Evolutionary conservation across 495 filamentous ascomycete genomes (phyloP).

Genomic region (Neurospora terricola): DNA sequence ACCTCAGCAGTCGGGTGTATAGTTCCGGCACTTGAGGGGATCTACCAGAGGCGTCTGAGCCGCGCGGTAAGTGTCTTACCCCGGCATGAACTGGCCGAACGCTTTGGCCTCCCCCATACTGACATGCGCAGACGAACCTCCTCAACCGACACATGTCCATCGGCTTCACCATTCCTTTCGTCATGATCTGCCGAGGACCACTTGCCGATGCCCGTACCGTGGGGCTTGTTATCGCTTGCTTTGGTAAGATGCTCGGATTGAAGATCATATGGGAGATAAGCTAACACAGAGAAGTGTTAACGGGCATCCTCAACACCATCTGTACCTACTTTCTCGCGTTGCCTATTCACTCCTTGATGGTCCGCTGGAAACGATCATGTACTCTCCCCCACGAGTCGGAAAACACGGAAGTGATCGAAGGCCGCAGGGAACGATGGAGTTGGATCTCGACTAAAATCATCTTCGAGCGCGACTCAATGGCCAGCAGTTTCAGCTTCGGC

Average conservation of each 20-base stretch:
- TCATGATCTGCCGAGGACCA: constrained; percentile 33
- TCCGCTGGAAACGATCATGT: constrained; percentile 7
- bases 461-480: constrained; percentile 1
- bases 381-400: background rate
- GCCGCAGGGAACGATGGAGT: background rate
- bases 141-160: constrained; percentile 40
- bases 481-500: constrained; percentile 1
- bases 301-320: constrained; percentile 18
- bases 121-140: constrained; percentile 14
- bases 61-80: constrained; percentile 18
- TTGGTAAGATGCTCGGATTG: constrained; percentile 18
- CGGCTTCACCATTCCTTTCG: constrained; percentile 36
- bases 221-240: constrained; percentile 27
- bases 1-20: constrained; percentile 6
- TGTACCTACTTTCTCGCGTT: constrained; percentile 13
- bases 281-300: constrained; percentile 18
- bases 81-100: background rate
- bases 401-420: background rate
- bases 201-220: constrained; percentile 20
- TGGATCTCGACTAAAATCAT: constrained; percentile 1
- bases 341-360: constrained; percentile 16
- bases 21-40: constrained; percentile 9
- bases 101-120: background rate
- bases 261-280: background rate
- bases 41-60: constrained; percentile 26